Base-by-base conservation (phyloP, 306 rosid species). In the Leucaena leucocephala region DNA sequence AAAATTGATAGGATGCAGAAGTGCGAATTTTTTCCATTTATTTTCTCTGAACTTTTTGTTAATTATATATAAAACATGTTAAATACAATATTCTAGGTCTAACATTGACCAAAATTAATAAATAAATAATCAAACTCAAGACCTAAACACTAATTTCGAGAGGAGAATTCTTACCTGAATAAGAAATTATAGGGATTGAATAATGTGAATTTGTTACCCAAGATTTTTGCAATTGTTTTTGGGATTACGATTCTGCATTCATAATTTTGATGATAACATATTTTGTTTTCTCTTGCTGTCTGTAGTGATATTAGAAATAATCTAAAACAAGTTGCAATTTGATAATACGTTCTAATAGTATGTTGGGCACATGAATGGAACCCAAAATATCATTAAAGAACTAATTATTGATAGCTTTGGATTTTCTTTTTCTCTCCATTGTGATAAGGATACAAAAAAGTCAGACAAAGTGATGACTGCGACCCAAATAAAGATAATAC, bases 291-390 rank as follows among this genome's bases (percentile, higher is more conserved):
- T 36, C 27, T 65, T 65, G 4, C 9, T 38, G 40, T 38, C 40
- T 54, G 19, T 36, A 14, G 69, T 36, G 4, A 65, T 21, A 10
- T 11, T 61, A 12, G 67, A 33, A 33, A 27, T 33, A 33, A 12
- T 65, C 27, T 16, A 7, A 65, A 65, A 54, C 48, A 65, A 65
- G 46, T 38, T 16, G 70, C 70, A 65, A 15, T 65, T 65, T 7
- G 7, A 15, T 15, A 35, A 15, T 35, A 15, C 17, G 21, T 15
- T 63, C 4, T 6, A 16, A 63, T 35, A 7, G 68, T 14, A 36
- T 3, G 43, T 8, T 14, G 19, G 27, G 22, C 66, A 33, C 40
- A 11, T 33, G 15, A 10, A 27, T 33, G 5, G 12, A 61, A 12
- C 40, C 33, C 66, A 59, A 22, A 27, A 59, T 22, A 12, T 59